Base-by-base conservation (phyloP, 176 grass and related monocot species). In the Thalia dealbata region DNA sequence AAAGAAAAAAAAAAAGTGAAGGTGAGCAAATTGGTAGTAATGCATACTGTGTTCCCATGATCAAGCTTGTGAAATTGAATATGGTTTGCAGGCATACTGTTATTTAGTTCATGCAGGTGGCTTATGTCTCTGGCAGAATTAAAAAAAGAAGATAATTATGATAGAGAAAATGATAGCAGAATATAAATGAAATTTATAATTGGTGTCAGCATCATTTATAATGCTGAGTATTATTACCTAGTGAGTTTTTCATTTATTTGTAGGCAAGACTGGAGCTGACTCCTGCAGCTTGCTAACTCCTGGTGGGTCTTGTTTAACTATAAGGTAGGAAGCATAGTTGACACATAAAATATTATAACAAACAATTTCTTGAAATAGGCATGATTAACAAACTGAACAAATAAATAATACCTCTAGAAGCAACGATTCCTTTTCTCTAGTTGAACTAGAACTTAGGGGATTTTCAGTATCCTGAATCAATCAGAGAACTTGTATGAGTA, bases 241-340 rank as follows among this genome's bases (percentile, higher is more conserved):
- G 84, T 90, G 22, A 92, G 67, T 51, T 83, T 86, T 86, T 73
- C 80, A 77, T 92, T 97, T 78, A 88, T 83, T 76, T 86, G 85
- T 82, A 92, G 82, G 79, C 87, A 97, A 86, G 70, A 72, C 78
- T 91, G 82, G 13, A 91, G 78, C 38, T 92, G 67, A 45, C 66
- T 81, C 51, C 67, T 86, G 75, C 89, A 97, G 58, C 64, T 86
- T 77, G 90, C 87, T 67, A 97, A 76, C 43, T 91, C 87, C 68
- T 86, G 61, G 27, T 32, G 50, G 26, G 79, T 82, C 66, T 73
- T 84, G 82, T 80, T 86, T 69, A 92, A 79, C 95, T 97, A 78
- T 55, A 85, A 78, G 61, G 18, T 48, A 76, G 1, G 24, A 43
- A 59, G 8, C 26, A 4, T 45, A 0, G 3, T 59, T 80, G 43